These are phyloP conservation scores for Dendrobium nobile DNA, from an alignment of 106 monocot species.

Conservation along the genomic window DNA sequence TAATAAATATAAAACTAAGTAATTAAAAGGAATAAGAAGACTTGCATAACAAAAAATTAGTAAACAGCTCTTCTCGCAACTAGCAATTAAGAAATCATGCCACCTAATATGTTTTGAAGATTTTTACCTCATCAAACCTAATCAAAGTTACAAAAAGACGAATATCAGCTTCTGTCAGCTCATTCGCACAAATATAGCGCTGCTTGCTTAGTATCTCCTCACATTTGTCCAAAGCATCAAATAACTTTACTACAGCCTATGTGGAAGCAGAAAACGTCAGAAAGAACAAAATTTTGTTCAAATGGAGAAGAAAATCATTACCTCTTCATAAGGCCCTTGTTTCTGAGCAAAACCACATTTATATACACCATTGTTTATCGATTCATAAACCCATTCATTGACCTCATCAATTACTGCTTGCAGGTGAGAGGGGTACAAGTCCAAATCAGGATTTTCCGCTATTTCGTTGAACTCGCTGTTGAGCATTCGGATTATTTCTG, in stretches of 20 bases:
- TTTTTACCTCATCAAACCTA: constrained; percentile 90
- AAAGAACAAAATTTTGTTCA: not conserved
- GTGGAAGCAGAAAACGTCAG: not conserved
- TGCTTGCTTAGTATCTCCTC: constrained; percentile 81
- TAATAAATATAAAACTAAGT: too few species aligned
- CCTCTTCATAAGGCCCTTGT: constrained; percentile 95
- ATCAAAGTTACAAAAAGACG: constrained; percentile 82
- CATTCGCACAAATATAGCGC: constrained; percentile 66
- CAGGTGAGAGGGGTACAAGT: constrained; percentile 70
- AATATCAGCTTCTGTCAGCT: constrained; percentile 77
- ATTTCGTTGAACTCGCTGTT: constrained; percentile 83
- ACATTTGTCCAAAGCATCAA: constrained; percentile 63
- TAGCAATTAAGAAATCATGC: too few species aligned
- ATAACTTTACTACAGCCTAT: constrained; percentile 72
- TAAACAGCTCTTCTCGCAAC: too few species aligned
- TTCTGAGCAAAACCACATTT: constrained; percentile 93
- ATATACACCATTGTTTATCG: constrained; percentile 94
- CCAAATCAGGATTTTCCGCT: constrained; percentile 66
- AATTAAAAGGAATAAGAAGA: too few species aligned
- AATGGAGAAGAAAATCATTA: constrained; percentile 13
- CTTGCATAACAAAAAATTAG: too few species aligned
- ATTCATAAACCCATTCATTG: constrained; percentile 86
- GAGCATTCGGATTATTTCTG: constrained; percentile 90
- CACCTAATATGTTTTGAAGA: not conserved
- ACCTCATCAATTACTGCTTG: constrained; percentile 59